Conservation (phyloP, 2,329 filamentous ascomycete species). For the Xylaria sp. region DNA sequence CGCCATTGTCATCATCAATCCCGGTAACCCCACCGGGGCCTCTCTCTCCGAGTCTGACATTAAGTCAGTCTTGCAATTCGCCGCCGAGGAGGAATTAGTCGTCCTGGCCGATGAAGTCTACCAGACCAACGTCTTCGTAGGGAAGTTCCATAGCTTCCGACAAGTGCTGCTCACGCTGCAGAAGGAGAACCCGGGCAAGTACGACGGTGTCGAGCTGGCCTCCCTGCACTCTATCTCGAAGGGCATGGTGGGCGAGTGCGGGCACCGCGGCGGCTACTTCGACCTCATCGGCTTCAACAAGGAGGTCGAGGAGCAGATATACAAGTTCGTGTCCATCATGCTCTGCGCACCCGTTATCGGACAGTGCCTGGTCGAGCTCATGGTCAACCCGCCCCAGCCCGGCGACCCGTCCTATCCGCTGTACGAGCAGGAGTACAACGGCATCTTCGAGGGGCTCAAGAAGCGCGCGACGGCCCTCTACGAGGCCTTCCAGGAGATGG, state of each 20-base stretch:
- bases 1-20: constrained; percentile 97
- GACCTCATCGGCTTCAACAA: constrained; percentile 91
- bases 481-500: constrained; percentile 92
- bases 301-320: constrained; percentile 90
- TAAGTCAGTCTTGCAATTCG: constrained; percentile 85
- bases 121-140: constrained; percentile 97
- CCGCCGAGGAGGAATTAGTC: constrained; percentile 85
- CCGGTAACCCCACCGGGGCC: constrained; percentile 95
- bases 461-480: constrained; percentile 86
- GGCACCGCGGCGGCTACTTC: constrained; percentile 97
- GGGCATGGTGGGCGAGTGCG: constrained; percentile 99
- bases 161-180: constrained; percentile 84
- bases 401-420: constrained; percentile 86
- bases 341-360: constrained; percentile 95
- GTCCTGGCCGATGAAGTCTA: constrained; percentile 98
- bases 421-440: constrained; percentile 86
- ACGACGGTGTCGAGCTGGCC: constrained; percentile 86
- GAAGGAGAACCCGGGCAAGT: constrained; percentile 76
- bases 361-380: constrained; percentile 95
- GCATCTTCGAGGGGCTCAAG: constrained; percentile 81
- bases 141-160: constrained; percentile 97
- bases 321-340: constrained; percentile 98
- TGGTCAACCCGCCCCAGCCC: constrained; percentile 91
- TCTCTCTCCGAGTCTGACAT: constrained; percentile 84
- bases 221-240: constrained; percentile 95